phyloP scores from a whole-genome alignment of 2,329 filamentous ascomycete species.

The Fusarium buharicum region DNA sequence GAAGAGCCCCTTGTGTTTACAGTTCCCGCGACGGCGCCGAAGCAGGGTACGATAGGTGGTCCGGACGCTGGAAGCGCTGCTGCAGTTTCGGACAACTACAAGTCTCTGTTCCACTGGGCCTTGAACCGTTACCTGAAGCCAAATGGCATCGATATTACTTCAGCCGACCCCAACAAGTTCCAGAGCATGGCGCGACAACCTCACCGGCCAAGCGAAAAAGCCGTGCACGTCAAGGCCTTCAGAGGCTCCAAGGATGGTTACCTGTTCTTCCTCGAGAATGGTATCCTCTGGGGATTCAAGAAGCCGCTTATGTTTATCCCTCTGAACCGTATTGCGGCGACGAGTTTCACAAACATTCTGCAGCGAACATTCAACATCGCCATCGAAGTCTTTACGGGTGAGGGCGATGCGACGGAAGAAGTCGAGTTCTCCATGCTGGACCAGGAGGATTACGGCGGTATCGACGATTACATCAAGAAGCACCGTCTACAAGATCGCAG shows the following conservation, averaged over 20 bases:
- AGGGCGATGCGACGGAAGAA: constrained; percentile 64
- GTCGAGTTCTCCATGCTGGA: constrained; percentile 76
- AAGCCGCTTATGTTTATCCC: constrained; percentile 74
- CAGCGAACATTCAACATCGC: constrained; percentile 76
- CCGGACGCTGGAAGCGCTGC: constrained; percentile 60
- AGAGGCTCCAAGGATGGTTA: constrained; percentile 75
- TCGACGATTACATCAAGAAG: constrained; percentile 71
- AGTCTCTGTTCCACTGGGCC: constrained; percentile 70
- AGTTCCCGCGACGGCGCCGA: constrained; percentile 68
- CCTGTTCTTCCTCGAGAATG: constrained; percentile 72
- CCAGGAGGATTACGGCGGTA: constrained; percentile 72
- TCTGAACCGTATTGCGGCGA: constrained; percentile 67
- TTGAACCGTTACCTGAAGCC: constrained; percentile 62
- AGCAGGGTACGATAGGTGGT: constrained; percentile 67
- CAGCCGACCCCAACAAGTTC: constrained; percentile 66
- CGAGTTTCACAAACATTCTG: constrained; percentile 75
- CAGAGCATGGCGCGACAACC: constrained; percentile 66
- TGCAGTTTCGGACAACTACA: constrained; percentile 68
- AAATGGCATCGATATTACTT: constrained; percentile 60
- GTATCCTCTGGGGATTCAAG: constrained; percentile 77
- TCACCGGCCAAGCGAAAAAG: constrained; percentile 69
- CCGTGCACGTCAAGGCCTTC: constrained; percentile 73
- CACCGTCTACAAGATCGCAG: constrained; percentile 73
- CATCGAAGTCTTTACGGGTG: constrained; percentile 66
- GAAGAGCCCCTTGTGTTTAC: constrained; percentile 73